Evolutionary conservation across 2,329 filamentous ascomycete genomes (phyloP), one percentile per base, ranked within the genome.

Genomic region (Ophiostoma ulmi): DNA sequence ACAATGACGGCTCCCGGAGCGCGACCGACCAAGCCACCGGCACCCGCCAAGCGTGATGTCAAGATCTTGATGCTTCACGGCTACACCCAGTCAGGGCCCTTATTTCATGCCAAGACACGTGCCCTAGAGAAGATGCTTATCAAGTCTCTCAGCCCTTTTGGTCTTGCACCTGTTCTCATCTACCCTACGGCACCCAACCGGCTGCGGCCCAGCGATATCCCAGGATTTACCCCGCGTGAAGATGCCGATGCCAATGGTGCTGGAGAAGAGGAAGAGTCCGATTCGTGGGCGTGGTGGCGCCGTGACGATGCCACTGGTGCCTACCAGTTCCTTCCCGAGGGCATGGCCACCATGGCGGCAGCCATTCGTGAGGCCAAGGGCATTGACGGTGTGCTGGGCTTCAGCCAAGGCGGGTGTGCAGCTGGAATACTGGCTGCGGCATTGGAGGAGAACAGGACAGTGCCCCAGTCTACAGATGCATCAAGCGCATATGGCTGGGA

Each of bases 51-150:
- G 79, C 83, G 78, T 70, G 80, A 85, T 70, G 75, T 89, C 71
- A 92, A 89, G 79, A 89, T 94, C 73, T 83, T 94, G 64, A 92
- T 93, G 90, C 84, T 94, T 38, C 91, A 94, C 76, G 91, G 94
- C 80, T 97, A 89, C 86, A 97, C 94, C 8, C 94, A 98, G 83
- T 96, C 92, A 38, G 93, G 94, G 4, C 80, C 89, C 4, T 83
- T 93, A 73, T 97, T 97, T 86, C 90, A 88, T 78, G 87, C 90
- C 79, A 97, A 97, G 82, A 96, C 92, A 65, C 91, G 93, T 79
- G 92, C 92, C 13, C 84, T 97, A 1, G 88, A 93, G 76, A 97
- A 97, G 80, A 83, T 90, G 70, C 86, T 97, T 71, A 80, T 83
- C 72, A 97, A 97, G 77, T 82, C 87, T 38, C 90, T 97, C 73